phyloP scores from a whole-genome alignment of 1,284 basidiomycete genomes.

The Ganoderma leucocontextum region DNA sequence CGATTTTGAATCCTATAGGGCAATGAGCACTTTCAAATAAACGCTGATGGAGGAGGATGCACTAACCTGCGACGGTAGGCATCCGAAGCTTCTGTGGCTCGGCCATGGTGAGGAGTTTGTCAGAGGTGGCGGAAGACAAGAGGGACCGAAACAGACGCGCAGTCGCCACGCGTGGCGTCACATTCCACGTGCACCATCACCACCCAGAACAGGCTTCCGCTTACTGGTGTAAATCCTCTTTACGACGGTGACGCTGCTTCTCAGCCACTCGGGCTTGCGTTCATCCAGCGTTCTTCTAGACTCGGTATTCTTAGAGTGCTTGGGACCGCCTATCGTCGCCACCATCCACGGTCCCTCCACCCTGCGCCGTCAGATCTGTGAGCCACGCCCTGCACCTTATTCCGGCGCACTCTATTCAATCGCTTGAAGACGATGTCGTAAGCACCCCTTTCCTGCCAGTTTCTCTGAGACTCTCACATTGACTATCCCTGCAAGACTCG shows the following conservation, averaged over 20 bases:
- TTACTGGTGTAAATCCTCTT: too few species aligned
- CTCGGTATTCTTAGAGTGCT: too few species aligned
- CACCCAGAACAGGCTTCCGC: too few species aligned
- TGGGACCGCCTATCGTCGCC: too few species aligned
- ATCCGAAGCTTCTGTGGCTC: slow-evolving; percentile 18
- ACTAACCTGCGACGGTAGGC: slow-evolving; percentile 23
- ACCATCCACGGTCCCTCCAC: too few species aligned
- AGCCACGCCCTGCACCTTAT: too few species aligned
- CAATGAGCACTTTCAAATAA: neutral
- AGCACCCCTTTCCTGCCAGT: neutral
- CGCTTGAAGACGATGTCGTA: neutral
- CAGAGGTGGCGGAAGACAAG: slow-evolving; percentile 5
- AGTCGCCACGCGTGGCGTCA: slow-evolving; percentile 14
- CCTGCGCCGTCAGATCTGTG: too few species aligned
- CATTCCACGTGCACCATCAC: neutral
- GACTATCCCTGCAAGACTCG: neutral
- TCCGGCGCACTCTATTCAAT: neutral
- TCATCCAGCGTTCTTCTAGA: too few species aligned
- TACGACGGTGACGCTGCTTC: too few species aligned
- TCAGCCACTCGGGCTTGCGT: too few species aligned
- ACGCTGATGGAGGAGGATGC: too few species aligned
- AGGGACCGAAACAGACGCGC: neutral
- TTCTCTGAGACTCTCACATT: neutral
- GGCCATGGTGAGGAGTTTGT: slow-evolving; percentile 4
- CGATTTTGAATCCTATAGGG: slow-evolving; percentile 68